Conservation (phyloP, 495 filamentous ascomycete species). For the Trichoderma virens region DNA sequence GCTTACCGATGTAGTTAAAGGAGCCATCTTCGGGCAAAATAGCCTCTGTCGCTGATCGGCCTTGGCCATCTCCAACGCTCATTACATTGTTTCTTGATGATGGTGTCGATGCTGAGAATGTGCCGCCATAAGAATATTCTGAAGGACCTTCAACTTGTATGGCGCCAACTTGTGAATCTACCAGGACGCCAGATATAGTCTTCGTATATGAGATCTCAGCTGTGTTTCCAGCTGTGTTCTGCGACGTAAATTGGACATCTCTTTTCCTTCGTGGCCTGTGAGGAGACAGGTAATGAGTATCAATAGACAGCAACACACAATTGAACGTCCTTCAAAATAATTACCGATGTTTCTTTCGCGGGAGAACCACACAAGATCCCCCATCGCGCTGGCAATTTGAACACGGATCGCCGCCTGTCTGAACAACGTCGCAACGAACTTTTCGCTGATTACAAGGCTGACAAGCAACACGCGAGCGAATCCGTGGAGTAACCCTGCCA, state of each 20-base stretch:
- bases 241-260: neutral
- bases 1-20: neutral
- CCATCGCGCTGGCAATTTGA: slow-evolving; percentile 17
- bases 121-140: neutral
- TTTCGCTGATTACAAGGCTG: slow-evolving; percentile 18
- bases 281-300: neutral
- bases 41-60: neutral
- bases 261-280: neutral
- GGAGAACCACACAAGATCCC: slow-evolving; percentile 13
- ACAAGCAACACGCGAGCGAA: slow-evolving; percentile 19
- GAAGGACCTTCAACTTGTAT: neutral
- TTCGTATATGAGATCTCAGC: neutral
- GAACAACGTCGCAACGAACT: slow-evolving; percentile 18
- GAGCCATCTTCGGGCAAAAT: neutral
- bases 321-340: neutral
- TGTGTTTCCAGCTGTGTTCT: neutral
- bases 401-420: slow-evolving; percentile 16
- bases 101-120: neutral
- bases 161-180: neutral
- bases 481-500: neutral
- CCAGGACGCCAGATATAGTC: neutral
- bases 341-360: slow-evolving; percentile 17
- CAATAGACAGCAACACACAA: neutral
- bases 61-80: neutral
- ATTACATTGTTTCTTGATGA: neutral